Base-by-base conservation (phyloP, 257 asterid genomes). In the Solanum sejunctum region DNA sequence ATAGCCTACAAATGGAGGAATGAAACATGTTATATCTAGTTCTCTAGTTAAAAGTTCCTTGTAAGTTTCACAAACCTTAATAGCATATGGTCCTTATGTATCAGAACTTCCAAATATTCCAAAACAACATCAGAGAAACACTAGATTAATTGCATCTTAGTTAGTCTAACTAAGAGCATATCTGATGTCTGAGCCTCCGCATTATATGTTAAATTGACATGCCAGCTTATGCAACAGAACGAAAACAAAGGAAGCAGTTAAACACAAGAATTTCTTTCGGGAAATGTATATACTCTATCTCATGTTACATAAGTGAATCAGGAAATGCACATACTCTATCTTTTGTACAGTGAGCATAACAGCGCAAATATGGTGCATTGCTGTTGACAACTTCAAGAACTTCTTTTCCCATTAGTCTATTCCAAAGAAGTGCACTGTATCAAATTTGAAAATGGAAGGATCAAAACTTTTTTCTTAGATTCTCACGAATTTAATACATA, bases 381-480 rank as follows among this genome's bases (percentile, higher is more conserved):
- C 78, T 3, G 90, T 88, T 92, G 67, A 85, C 72, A 82, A 92
- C 89, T 81, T 85, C 84, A 78, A 97, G 94, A 73, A 95, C 99
- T 75, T 92, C 97, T 84, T 85, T 89, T 63, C 99, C 98, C 98
- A 97, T 97, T 66, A 97, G 97, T 12, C 90, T 97, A 90, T 97
- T 93, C 98, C 98, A 97, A 28, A 97, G 92, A 73, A 97, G 89
- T 6, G 99, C 98, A 79, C 99, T 97, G 89, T 26, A 81, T 86
- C 55, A 16, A 82, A 85, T 69, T 69, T 84, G 72, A 85, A 55
- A 32, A 80, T 41, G 56, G 36, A 28, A 18, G 28, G 80, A 61
- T 36, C 81, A 78, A 28, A 78, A 51, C 3, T 9, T 26, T 10
- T 26, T 49, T 7, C 2, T 52, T 9, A 77, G 47, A 52, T 52